Evolutionary conservation across 352 stramenopile species (phyloP).

Genomic region (Globisporangium cylindrosporum): DNA sequence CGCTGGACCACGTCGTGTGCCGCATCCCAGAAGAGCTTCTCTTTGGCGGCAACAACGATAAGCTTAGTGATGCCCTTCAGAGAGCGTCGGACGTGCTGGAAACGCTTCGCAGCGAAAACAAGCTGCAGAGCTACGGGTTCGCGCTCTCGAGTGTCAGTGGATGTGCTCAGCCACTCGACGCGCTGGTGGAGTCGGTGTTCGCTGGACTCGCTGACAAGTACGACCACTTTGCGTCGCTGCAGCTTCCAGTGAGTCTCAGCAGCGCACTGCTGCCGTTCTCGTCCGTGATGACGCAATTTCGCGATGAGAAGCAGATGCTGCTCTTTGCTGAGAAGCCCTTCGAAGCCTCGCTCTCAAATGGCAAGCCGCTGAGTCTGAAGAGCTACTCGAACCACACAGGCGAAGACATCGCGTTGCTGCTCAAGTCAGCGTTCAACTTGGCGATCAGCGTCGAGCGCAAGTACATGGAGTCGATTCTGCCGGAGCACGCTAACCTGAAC

Average conservation of each 20-base stretch:
- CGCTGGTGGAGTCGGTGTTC: conserved; percentile 46
- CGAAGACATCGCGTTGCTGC: conserved; percentile 63
- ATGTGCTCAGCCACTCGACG: conserved; percentile 27
- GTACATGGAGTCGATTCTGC: conserved; percentile 64
- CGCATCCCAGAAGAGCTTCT: conserved; percentile 60
- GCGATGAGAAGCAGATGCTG: conserved; percentile 43
- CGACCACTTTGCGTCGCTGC: conserved; percentile 57
- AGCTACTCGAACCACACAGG: conserved; percentile 39
- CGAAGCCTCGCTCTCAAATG: conserved; percentile 55
- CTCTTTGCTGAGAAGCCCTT: conserved; percentile 65
- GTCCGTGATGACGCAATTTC: conserved; percentile 35
- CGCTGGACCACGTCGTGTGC: conserved; percentile 58
- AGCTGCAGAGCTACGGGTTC: conserved; percentile 71
- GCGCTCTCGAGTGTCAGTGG: conserved; percentile 24
- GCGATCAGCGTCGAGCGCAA: conserved; percentile 80
- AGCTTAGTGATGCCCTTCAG: conserved; percentile 33
- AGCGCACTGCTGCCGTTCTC: conserved; percentile 35
- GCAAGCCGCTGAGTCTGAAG: conserved; percentile 59
- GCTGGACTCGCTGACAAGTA: conserved; percentile 37
- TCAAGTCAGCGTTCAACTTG: conserved; percentile 84
- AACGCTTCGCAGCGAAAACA: conserved; percentile 32
- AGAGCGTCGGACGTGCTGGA: conserved; percentile 38
- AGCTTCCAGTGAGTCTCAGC: conserved; percentile 49
- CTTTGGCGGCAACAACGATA: conserved; percentile 5
- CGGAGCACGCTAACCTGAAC: conserved; percentile 33